phyloP scores from a whole-genome alignment of 2,329 filamentous ascomycete species.

The Cytospora schulzeri region DNA sequence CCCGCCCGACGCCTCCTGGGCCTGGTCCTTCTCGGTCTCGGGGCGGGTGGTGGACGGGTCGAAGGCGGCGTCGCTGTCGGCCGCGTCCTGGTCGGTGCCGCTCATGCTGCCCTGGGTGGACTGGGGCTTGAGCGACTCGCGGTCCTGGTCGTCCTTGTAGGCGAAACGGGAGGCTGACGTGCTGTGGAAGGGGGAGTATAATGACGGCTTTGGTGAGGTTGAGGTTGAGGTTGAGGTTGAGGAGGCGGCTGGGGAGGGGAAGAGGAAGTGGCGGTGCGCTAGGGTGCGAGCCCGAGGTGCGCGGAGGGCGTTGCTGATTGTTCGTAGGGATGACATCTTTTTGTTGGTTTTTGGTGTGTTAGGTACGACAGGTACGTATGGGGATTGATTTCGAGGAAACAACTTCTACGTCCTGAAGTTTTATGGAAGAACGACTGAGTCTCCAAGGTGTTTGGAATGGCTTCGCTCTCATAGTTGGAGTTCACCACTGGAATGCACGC shows the following conservation, averaged over 20 bases:
- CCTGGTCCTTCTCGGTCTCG: conserved; percentile 55
- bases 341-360: background rate
- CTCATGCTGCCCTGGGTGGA: conserved; percentile 69
- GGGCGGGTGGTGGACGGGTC: conserved; percentile 69
- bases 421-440: background rate
- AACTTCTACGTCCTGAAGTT: background rate
- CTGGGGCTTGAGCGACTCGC: conserved; percentile 65
- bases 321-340: background rate
- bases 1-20: conserved; percentile 39
- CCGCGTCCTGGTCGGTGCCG: conserved; percentile 62
- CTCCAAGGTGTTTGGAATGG: background rate
- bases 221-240: background rate
- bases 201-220: too few species aligned
- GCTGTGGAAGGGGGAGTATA: conserved; percentile 37
- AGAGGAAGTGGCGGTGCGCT: conserved; percentile 1
- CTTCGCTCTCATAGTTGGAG: background rate
- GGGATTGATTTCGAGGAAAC: background rate
- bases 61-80: conserved; percentile 65
- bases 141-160: conserved; percentile 58
- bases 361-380: background rate
- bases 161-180: conserved; percentile 35
- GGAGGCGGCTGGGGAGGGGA: conserved; percentile 16
- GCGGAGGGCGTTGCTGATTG: conserved; percentile 24
- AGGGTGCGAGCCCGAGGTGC: conserved; percentile 12
- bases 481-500: background rate